Evolutionary conservation across 345 rosid species (phyloP).

Genomic region (Eucalyptus polyanthemos): DNA sequence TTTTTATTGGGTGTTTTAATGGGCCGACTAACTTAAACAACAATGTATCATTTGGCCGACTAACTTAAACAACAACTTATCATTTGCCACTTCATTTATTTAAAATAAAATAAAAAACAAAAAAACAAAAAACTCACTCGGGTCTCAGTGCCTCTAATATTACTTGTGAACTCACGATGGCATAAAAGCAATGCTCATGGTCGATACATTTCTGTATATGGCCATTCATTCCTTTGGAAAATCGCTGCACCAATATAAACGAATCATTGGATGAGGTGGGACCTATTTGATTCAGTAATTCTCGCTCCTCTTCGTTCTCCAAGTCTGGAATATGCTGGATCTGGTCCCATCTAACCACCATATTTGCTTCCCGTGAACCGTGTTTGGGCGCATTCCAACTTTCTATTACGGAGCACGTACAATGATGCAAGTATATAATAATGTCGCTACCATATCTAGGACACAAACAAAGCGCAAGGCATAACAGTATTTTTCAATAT

Average conservation of each 20-base stretch:
- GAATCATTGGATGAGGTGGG: neutral
- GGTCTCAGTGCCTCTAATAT: neutral
- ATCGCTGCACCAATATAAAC: neutral
- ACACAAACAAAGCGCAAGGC: neutral
- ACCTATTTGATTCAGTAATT: neutral
- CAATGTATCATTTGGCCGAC: no score
- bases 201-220: neutral
- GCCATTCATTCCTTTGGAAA: neutral
- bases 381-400: neutral
- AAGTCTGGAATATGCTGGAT: neutral
- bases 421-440: neutral
- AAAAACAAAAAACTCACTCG: neutral
- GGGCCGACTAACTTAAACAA: no score
- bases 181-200: neutral
- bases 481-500: neutral
- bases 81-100: neutral
- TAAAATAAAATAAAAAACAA: no score
- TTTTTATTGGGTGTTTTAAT: no score
- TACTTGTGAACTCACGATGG: neutral
- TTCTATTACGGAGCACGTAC: neutral
- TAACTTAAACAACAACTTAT: neutral
- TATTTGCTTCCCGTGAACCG: neutral
- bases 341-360: neutral
- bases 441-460: neutral
- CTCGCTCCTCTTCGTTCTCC: neutral